Conservation (phyloP, 2,329 filamentous ascomycete species). For the Ambrosiella cleistominuta region DNA sequence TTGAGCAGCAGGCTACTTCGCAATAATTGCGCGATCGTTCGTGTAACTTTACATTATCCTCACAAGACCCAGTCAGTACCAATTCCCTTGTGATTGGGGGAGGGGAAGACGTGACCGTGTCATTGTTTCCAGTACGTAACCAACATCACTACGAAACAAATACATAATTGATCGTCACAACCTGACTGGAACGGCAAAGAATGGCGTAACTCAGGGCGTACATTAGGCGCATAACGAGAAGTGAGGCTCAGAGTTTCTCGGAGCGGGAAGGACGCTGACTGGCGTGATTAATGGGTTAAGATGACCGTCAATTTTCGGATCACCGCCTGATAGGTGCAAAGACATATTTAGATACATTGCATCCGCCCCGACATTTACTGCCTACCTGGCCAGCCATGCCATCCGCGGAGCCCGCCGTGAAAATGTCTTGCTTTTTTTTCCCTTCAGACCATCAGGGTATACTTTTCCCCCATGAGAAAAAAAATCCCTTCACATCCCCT, state of each 20-base stretch:
- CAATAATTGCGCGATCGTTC: background rate
- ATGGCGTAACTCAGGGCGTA: background rate
- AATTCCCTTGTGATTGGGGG: too few relatives aligned
- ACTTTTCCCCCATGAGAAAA: too few relatives aligned
- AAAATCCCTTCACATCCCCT: too few relatives aligned
- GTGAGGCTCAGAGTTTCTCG: background rate
- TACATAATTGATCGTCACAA: constrained; percentile 1
- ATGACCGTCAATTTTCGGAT: background rate
- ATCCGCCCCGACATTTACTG: too few relatives aligned
- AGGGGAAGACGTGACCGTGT: too few relatives aligned
- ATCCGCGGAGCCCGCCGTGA: too few relatives aligned
- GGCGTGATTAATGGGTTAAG: background rate
- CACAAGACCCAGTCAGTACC: background rate
- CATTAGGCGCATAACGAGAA: background rate
- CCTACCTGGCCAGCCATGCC: too few relatives aligned
- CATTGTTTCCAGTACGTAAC: constrained; percentile 5
- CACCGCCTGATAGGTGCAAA: background rate
- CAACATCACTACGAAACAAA: background rate
- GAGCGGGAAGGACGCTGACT: background rate
- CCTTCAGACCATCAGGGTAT: too few relatives aligned
- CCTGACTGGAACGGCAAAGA: background rate
- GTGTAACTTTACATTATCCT: background rate
- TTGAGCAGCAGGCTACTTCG: background rate
- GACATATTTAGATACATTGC: too few relatives aligned
- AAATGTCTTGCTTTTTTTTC: too few relatives aligned